Evolutionary conservation across 192 early-diverging fungal species (phyloP).

Genomic region (Coemansia sp.): DNA sequence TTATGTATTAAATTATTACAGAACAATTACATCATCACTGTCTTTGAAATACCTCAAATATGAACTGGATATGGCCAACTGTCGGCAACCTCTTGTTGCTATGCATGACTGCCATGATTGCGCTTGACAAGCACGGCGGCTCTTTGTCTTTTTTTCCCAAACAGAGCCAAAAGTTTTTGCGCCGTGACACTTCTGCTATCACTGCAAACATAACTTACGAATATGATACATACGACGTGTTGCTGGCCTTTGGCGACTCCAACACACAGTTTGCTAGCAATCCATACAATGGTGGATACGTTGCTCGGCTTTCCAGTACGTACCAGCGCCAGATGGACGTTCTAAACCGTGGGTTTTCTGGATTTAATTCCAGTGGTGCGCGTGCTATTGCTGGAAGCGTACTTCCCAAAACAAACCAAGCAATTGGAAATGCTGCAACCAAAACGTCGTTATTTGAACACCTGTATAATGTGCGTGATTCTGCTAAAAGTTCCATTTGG

Average conservation of each 20-base stretch:
- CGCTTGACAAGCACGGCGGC: not conserved
- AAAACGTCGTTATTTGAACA: not conserved
- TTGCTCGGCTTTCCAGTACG: conserved; percentile 67
- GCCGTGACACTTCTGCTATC: too few species aligned
- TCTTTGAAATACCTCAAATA: too few species aligned
- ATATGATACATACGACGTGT: conserved; percentile 21
- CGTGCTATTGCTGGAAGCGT: not conserved
- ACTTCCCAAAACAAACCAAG: not conserved
- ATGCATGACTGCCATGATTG: not conserved
- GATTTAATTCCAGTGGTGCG: not conserved
- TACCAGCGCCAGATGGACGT: conserved; percentile 4
- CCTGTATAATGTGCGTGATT: not conserved
- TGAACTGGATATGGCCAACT: not conserved
- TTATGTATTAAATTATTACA: too few species aligned
- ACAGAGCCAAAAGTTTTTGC: too few species aligned
- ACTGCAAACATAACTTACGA: not conserved
- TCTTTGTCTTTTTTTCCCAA: not conserved
- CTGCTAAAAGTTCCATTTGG: not conserved
- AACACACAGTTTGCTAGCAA: conserved; percentile 30
- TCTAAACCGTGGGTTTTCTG: conserved; percentile 1
- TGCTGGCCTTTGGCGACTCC: conserved; percentile 39
- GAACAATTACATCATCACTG: too few species aligned
- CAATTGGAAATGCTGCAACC: too few species aligned
- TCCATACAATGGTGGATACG: conserved; percentile 49
- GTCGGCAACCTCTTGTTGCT: not conserved